Base-by-base conservation (phyloP, 768 basidiomycete species). In the Naematelia encephala region DNA sequence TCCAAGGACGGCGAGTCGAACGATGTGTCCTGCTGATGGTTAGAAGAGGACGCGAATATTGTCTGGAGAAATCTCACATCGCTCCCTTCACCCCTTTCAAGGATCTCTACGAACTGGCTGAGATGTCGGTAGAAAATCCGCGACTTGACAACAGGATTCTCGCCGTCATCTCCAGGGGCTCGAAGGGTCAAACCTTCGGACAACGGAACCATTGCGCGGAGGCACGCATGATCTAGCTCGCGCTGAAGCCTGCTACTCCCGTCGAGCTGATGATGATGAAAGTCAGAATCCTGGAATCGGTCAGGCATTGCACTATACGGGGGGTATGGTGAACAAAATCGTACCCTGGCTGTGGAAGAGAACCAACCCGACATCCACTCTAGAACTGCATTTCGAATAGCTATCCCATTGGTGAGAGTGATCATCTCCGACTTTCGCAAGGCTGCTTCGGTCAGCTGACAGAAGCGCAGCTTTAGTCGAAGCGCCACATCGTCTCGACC, bases 321-420 rank as follows among this genome's bases (percentile, higher is more conserved):
- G n/a, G n/a, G n/a, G n/a, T 4, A 16, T 34, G 22, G 27, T n/a
- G 5, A 21, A 42, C 5, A 16, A 11, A 28, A 25, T 76, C 84
- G 55, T 53, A 88, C 88, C 58, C 70, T 64, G 14, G 79, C 57
- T 5, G 82, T 79, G 52, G 84, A 82, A 61, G 82, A 81, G 43
- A 89, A 84, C 91, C 91, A 94, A 45, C 87, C 85, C 71, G 87
- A 80, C n/a, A 93, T 79, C 28, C 83, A 82, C 59, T 92, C 89
- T 23, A 91, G 80, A 39, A 91, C 83, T 34, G 81, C 80, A 72
- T 89, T 87, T 12, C 89, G 84, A 13, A 84, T 80, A 54, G 78
- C 76, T 60, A 81, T 84, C 66, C 89, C 87, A 73, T 86, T 88
- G 14, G 63, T 87, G 73, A 22, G 82, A 22, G 52, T 81, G 21